A percentile compares a stretch with the other conserved stretches of the same genome.
phyloP scores from a whole-genome alignment of 202 grass and related monocot species.

The Brachypodium distachyon region DNA sequence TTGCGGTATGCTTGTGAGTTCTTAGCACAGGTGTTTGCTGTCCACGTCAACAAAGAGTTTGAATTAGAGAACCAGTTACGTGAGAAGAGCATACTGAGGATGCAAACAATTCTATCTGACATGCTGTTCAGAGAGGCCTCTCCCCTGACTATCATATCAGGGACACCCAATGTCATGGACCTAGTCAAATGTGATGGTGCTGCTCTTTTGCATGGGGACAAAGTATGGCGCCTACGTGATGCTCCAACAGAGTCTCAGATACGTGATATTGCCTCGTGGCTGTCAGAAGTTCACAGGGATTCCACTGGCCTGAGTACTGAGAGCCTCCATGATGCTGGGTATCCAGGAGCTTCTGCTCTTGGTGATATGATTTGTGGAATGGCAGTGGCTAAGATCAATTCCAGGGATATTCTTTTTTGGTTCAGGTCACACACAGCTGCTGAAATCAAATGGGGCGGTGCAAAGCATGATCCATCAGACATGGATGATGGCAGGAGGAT shows the following conservation, averaged over 20 bases:
- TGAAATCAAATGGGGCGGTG: conserved; percentile 91
- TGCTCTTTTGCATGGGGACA: conserved; percentile 64
- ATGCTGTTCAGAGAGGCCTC: conserved; percentile 76
- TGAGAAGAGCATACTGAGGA: conserved; percentile 86
- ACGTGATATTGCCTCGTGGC: conserved; percentile 71
- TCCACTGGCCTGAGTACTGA: conserved; percentile 93
- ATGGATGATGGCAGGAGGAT: conserved; percentile 79
- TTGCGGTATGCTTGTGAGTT: conserved; percentile 93
- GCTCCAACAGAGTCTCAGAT: conserved; percentile 76
- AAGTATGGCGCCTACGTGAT: conserved; percentile 56
- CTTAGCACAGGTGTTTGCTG: conserved; percentile 86
- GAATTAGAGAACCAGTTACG: conserved; percentile 76
- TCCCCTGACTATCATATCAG: conserved; percentile 68
- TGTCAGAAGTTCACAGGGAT: conserved; percentile 71
- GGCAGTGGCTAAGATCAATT: conserved; percentile 87
- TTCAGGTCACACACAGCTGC: conserved; percentile 81
- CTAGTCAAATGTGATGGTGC: conserved; percentile 80
- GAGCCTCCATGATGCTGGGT: conserved; percentile 85
- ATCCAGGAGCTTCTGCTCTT: conserved; percentile 63
- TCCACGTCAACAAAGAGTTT: conserved; percentile 88
- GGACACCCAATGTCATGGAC: conserved; percentile 90
- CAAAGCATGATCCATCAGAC: conserved; percentile 73
- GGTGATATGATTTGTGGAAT: conserved; percentile 81
- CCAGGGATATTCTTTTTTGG: conserved; percentile 87
- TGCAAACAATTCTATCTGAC: conserved; percentile 82